Evolutionary conservation across 257 asterid species (phyloP).

Genomic region (Echium plantagineum): DNA sequence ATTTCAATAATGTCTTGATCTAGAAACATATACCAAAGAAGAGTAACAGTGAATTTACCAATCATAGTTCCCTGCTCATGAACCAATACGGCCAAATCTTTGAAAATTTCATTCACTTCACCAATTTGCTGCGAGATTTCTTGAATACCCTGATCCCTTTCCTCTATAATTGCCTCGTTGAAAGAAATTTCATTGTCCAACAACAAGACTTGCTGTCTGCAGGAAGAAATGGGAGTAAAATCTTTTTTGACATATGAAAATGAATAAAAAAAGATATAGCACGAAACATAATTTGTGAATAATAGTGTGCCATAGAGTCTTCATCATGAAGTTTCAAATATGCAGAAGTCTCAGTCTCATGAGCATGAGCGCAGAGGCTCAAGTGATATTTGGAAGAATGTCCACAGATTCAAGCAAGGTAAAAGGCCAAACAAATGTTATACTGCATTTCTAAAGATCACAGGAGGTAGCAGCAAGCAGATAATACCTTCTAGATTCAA

Average conservation of each 20-base stretch:
- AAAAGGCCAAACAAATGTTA: neutral
- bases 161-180: slow-evolving; percentile 90
- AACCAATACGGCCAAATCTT: slow-evolving; percentile 80
- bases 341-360: neutral
- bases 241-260: neutral
- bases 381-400: neutral
- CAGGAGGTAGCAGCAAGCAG: neutral
- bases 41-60: slow-evolving; percentile 30
- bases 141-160: slow-evolving; percentile 86
- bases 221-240: slow-evolving; percentile 10
- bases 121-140: slow-evolving; percentile 94
- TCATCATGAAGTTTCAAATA: neutral
- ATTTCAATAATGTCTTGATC: slow-evolving; percentile 5
- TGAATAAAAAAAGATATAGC: neutral
- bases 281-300: neutral
- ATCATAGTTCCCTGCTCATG: slow-evolving; percentile 93
- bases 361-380: neutral
- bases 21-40: neutral
- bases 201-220: slow-evolving; percentile 74
- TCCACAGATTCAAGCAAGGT: neutral
- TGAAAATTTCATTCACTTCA: slow-evolving; percentile 92
- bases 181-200: slow-evolving; percentile 85
- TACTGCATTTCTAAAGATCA: neutral
- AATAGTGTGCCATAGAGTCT: neutral
- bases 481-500: slow-evolving; percentile 67